Percentiles rank a stretch among this genome's conserved stretches.
These are phyloP conservation scores for Bromus sterilis DNA, from an alignment of 176 grass and related monocot species.

Conservation along the genomic window DNA sequence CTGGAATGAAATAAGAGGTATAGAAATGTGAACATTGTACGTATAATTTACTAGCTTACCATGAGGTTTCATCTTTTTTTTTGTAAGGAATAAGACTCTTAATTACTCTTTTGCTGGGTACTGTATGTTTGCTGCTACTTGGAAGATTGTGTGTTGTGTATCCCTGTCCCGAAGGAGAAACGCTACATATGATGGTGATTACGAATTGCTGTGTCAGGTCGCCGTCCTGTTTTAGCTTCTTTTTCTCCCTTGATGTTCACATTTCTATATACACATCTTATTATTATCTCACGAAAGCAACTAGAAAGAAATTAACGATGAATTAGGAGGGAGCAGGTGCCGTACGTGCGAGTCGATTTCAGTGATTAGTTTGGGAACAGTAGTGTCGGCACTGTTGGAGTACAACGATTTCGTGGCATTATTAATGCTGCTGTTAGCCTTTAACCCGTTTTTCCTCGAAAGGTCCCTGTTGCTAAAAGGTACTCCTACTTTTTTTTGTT, in stretches of 20 bases:
- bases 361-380: neutral
- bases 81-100: slow-evolving; percentile 17
- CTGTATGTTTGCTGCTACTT: neutral
- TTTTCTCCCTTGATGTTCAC: neutral
- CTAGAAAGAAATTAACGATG: neutral
- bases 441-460: neutral
- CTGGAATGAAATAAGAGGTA: slow-evolving; percentile 41
- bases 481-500: no score
- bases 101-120: slow-evolving; percentile 1
- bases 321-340: neutral
- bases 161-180: neutral
- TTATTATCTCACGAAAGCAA: slow-evolving; percentile 38
- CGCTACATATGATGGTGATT: slow-evolving; percentile 10
- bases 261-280: no score
- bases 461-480: neutral
- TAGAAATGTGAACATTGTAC: slow-evolving; percentile 22
- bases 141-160: neutral
- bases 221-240: slow-evolving; percentile 21
- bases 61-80: neutral
- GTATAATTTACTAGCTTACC: neutral
- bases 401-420: neutral
- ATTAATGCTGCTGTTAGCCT: slow-evolving; percentile 17
- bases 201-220: slow-evolving; percentile 18
- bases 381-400: neutral
- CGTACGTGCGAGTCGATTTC: slow-evolving; percentile 7